Evolutionary conservation across 768 basidiomycete species (phyloP), one percentile per base, ranked within the genome.

Genomic region (Multifurca ochricompacta): DNA sequence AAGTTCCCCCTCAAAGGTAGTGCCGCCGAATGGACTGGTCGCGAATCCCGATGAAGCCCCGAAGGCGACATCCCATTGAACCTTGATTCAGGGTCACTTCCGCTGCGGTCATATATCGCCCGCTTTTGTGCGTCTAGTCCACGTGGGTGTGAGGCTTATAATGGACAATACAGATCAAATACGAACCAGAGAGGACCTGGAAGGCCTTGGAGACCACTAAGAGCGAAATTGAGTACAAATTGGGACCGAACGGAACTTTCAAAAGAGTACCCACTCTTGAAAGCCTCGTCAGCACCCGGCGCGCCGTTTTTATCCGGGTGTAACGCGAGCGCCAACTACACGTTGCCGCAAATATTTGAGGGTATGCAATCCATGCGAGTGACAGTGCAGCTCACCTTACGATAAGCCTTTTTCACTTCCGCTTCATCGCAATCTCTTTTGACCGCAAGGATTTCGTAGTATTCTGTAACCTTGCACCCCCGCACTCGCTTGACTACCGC

Each of bases 161-260:
- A 61, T 35, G 37, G 48, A 55, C 6, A 41, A 35, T 5, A 18
- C 40, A n/a, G 37, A 34, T 32, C 28, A 49, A 42, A 40, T 41
- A 46, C 60, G 42, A 59, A 82, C 87, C 87, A 66, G 91, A 94
- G 32, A 98, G 73, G 8, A 97, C 85, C 67, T 95, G 92, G 70
- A 97, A 98, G 9, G 94, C 93, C 71, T 96, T 97, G 4, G 92
- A 95, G 27, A 98, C 91, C 86, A 94, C 95, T 98, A 50, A 2
- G 61, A 16, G 31, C 39, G 34, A 9, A 28, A 63, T 19, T 54
- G 39, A 19, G 51, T 51, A 54, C 30, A 44, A 25, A 52, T 19
- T 46, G 55, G 27, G 54, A 52, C 56, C 21, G 53, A 57, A n/a
- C n/a, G n/a, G 44, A 23, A 55, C 23, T 5, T 39, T 55, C 27